Percentiles rank a stretch among this genome's conserved stretches.
phyloP scores from a whole-genome alignment of 495 filamentous ascomycete genomes.

The Penicillium bovifimosum region DNA sequence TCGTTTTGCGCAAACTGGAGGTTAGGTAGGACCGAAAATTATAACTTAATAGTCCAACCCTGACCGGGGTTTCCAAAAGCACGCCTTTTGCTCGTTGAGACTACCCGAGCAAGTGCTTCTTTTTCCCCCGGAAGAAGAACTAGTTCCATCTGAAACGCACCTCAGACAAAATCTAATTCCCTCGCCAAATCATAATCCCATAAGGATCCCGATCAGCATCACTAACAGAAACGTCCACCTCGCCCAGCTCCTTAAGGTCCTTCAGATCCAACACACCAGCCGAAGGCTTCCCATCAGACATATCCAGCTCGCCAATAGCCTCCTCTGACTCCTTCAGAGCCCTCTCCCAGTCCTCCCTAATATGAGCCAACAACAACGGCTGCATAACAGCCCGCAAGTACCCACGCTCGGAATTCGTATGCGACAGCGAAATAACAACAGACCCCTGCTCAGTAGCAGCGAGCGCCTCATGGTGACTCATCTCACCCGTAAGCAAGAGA shows the following conservation, averaged over 20 bases:
- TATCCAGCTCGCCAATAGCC: constrained; percentile 27
- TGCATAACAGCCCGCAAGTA: constrained; percentile 70
- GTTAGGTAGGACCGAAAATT: too few species aligned
- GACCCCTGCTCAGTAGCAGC: constrained; percentile 83
- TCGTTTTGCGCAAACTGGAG: too few species aligned
- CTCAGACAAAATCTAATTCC: constrained; percentile 10
- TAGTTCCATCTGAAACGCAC: background rate
- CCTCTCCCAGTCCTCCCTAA: constrained; percentile 51
- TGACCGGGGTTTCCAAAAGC: too few species aligned
- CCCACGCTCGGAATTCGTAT: constrained; percentile 84
- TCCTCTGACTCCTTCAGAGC: constrained; percentile 34
- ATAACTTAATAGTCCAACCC: too few species aligned
- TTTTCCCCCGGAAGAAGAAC: too few species aligned
- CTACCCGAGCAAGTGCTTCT: too few species aligned
- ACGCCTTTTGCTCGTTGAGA: too few species aligned
- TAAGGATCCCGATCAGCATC: constrained; percentile 75
- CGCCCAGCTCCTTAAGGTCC: constrained; percentile 44
- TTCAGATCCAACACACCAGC: constrained; percentile 23
- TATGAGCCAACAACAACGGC: constrained; percentile 50
- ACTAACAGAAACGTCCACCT: constrained; percentile 65
- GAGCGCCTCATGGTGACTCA: constrained; percentile 87
- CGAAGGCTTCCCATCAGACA: constrained; percentile 13
- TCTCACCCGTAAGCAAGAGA: constrained; percentile 83
- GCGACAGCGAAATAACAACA: constrained; percentile 76
- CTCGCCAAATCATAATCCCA: constrained; percentile 56